Base-by-base conservation (phyloP, 495 filamentous ascomycete species). In the Penicillium verhagenii region DNA sequence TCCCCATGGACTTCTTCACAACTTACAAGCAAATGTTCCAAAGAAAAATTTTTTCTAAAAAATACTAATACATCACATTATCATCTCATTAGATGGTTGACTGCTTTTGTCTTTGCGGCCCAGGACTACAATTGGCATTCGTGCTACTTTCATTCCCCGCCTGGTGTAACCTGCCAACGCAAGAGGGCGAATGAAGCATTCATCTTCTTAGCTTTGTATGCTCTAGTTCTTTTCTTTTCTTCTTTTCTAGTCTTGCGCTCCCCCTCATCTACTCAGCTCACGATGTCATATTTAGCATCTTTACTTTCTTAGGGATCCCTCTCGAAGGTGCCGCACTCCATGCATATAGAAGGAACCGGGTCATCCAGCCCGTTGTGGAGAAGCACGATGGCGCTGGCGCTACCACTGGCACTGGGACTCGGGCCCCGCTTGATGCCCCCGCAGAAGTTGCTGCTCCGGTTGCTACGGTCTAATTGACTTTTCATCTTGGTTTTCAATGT, bases 121-220 rank as follows among this genome's bases (percentile, higher is more conserved):
- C 70, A 79, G 63, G 76, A 80, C 63, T 86, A 79, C 66, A 79
- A 72, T 59, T 58, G 64, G 53, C 58, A 68, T 28, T 48, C 61
- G 56, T 73, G 74, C 66, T 55, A 50, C 47, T 65, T 72, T 38
- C 44, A 61, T 33, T 49, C 69, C 4, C 73, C 75, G 6, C 61
- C 67, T 6, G 64, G 61, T 45, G 7, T 69, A 39, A 33, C 37
- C 23, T 76, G 72, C 58, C 31, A 48, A 6, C 59, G 52, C 31
- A 77, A 76, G 59, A 72, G 77, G 47, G 76, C 81, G 25, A 76
- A 79, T 50, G 80, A 85, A 63, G 70, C 83, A 1, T 86, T 86
- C 53, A 80, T 77, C 59, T 86, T 85, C 65, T 68, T 86, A 26
- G 78, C 81, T 20, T 86, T 85, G 82, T 85, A 74, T 39, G 80